These are phyloP conservation scores for Lipomyces chichibuensis DNA, from an alignment of 805 yeast genomes.

Conservation along the genomic window DNA sequence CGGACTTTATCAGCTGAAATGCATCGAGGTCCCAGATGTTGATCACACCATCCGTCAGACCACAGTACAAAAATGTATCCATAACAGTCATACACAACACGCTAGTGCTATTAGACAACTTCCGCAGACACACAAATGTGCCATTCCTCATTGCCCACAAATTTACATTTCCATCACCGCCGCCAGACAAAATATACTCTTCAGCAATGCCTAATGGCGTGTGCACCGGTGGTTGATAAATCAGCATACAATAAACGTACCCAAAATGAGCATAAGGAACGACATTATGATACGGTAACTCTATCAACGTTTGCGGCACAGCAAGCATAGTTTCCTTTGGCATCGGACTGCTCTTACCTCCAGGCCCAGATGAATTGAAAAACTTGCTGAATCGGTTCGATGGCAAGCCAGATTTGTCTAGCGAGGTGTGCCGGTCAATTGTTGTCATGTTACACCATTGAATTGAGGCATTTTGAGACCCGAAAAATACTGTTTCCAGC, in stretches of 20 bases:
- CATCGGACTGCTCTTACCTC: slow-evolving; percentile 49
- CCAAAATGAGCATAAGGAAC: slow-evolving; percentile 89
- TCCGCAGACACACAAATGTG: slow-evolving; percentile 2
- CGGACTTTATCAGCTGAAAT: slow-evolving; percentile 57
- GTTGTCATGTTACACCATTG: slow-evolving; percentile 59
- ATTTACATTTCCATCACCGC: slow-evolving; percentile 89
- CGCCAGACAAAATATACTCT: slow-evolving; percentile 64
- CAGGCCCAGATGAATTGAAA: slow-evolving; percentile 88
- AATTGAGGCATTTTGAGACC: slow-evolving; percentile 90
- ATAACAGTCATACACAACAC: slow-evolving; percentile 68
- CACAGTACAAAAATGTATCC: slow-evolving; percentile 79
- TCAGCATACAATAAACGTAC: slow-evolving; percentile 60
- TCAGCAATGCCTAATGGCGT: slow-evolving; percentile 26
- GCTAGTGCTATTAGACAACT: slow-evolving; percentile 55
- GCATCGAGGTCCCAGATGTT: slow-evolving; percentile 88
- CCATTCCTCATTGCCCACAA: slow-evolving; percentile 62
- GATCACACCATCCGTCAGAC: slow-evolving; percentile 72
- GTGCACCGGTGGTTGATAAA: slow-evolving; percentile 20
- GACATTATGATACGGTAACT: slow-evolving; percentile 68
- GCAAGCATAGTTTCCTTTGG: slow-evolving; percentile 37
- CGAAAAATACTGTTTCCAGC: slow-evolving; percentile 69
- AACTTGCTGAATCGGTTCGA: slow-evolving; percentile 68
- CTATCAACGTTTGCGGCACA: slow-evolving; percentile 36
- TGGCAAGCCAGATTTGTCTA: slow-evolving; percentile 41
- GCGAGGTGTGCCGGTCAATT: slow-evolving; percentile 35